A percentile compares a stretch with the other conserved stretches of the same genome.
Evolutionary conservation across 2,329 filamentous ascomycete species (phyloP).

Genomic region (Colletotrichum orchidophilum): DNA sequence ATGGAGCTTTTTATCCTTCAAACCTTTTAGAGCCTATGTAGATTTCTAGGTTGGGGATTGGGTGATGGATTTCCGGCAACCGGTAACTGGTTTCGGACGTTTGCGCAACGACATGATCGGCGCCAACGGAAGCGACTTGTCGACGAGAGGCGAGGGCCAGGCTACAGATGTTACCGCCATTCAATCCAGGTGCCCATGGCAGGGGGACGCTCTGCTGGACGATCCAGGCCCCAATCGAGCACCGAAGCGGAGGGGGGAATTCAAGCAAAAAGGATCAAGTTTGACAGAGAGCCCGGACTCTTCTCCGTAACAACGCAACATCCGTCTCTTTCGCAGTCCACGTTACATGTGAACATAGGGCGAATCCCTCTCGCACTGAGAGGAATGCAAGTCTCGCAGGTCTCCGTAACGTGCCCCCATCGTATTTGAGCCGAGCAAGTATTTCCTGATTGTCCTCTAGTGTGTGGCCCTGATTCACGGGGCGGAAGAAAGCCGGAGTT

Average conservation of each 20-base stretch:
- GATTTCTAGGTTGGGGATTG: background rate
- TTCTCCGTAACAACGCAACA: background rate
- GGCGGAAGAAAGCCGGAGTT: constrained; percentile 16
- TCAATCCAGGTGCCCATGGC: constrained; percentile 23
- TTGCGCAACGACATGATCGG: background rate
- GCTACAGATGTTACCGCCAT: background rate
- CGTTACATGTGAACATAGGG: background rate
- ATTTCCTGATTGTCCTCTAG: background rate
- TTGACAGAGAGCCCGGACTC: background rate
- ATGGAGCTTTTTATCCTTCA: background rate
- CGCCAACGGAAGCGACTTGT: background rate
- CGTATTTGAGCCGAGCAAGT: background rate
- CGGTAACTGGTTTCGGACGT: background rate
- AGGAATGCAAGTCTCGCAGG: background rate
- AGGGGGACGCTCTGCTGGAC: constrained; percentile 17
- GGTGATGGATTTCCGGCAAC: background rate
- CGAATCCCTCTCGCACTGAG: background rate
- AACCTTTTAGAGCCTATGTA: background rate
- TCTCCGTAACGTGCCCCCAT: background rate
- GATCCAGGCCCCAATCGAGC: constrained; percentile 23
- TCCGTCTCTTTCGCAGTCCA: background rate
- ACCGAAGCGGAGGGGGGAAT: constrained; percentile 8
- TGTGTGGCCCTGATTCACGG: background rate
- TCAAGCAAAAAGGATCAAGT: background rate
- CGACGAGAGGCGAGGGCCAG: background rate